Base-by-base conservation (phyloP, 306 rosid species). In the Nissolia schottii region DNA sequence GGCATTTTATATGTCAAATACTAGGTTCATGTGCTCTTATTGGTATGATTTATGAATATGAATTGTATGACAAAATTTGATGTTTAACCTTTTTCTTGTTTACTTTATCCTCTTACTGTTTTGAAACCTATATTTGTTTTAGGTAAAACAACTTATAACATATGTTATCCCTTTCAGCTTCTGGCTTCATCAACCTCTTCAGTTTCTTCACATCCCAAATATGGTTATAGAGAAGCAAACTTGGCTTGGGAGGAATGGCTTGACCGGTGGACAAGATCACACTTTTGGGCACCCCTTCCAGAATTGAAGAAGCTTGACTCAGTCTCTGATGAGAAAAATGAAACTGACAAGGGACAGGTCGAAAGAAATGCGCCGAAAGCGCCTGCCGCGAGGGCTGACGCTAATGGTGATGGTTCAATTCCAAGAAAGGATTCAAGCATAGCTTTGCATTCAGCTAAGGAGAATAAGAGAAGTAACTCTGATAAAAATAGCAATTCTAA, bases 191-290 rank as follows among this genome's bases (percentile, higher is more conserved):
- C 74, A 4, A 31, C 78, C 35, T 35, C 55, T 58, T 51, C 53
- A 13, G 58, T 49, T 65, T 71, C 81, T 40, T 23, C 50, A 50
- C 23, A 38, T 55, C 65, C 78, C 58, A 66, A 61, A 19, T 45
- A 59, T 71, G 69, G 70, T 74, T 57, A 35, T 63, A 64, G 24
- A 35, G 83, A 80, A 50, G 43, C 74, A 43, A 74, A 77, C 41
- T 64, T 31, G 18, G 63, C 64, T 51, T 43, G 79, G 82, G 62
- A 58, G 82, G 62, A 58, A 18, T 84, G 88, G 88, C 76, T 81
- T 35, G 77, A 66, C 34, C 73, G 83, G 5, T 84, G 88, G 88
- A 78, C 88, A 3, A 58, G 45, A 20, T 78, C 64, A 15, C 72
- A 55, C 25, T 78, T 84, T 24, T 74, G 83, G 85, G 77, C 23